Evolutionary conservation across 2,329 filamentous ascomycete genomes (phyloP).

Genomic region (Cladosporium sphaerospermum): DNA sequence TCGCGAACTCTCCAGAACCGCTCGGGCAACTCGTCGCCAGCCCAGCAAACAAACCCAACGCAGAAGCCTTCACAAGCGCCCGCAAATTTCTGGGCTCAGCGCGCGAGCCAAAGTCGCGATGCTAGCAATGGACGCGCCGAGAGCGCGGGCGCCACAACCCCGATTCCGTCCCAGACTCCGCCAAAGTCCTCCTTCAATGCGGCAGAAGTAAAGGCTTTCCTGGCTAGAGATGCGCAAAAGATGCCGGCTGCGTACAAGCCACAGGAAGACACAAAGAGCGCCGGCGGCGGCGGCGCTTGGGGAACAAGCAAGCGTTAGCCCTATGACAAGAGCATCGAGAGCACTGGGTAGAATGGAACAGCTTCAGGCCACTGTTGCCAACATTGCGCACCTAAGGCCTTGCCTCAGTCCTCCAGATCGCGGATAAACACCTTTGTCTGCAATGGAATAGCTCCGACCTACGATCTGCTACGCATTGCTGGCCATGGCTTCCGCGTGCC

Average conservation of each 20-base stretch:
- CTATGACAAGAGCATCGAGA: no score
- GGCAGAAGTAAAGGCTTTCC: conserved; percentile 36
- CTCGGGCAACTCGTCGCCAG: conserved; percentile 24
- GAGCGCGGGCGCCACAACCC: conserved; percentile 7
- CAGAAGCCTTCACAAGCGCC: conserved; percentile 16
- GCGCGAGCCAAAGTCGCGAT: conserved; percentile 10
- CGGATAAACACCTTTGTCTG: no score
- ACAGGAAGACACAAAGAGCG: conserved; percentile 18
- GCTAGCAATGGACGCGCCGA: conserved; percentile 16
- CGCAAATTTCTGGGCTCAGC: conserved; percentile 22
- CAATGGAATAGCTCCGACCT: no score
- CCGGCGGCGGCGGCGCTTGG: conserved; percentile 35
- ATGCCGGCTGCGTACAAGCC: conserved; percentile 22
- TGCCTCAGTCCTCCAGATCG: no score
- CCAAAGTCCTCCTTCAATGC: conserved; percentile 36
- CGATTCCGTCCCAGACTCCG: no score
- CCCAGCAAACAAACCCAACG: conserved; percentile 14
- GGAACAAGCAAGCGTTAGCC: conserved; percentile 32
- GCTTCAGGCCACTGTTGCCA: no score
- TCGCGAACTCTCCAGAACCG: conserved; percentile 27
- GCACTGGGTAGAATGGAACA: no score
- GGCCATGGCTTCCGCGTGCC: no score
- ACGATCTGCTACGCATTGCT: no score
- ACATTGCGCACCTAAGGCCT: no score
- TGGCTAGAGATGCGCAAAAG: conserved; percentile 34